Base-by-base conservation (phyloP, 495 filamentous ascomycete species). In the Podospora comata region DNA sequence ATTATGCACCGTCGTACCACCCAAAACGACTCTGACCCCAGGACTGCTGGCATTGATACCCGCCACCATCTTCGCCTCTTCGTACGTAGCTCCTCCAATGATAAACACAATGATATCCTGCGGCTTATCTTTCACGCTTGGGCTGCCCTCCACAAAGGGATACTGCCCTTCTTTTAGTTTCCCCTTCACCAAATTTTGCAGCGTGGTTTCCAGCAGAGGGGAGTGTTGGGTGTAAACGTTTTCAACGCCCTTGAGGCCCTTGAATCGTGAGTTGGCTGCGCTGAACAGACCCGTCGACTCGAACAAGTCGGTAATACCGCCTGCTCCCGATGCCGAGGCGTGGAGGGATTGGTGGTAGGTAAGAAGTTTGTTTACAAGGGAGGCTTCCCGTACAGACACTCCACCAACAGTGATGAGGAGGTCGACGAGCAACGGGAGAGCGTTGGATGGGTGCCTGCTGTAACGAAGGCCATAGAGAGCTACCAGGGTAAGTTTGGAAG, bases 171-270 rank as follows among this genome's bases (percentile, higher is more conserved):
- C 91, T 69, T 87, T 88, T 61, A 99, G 79, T 66, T 91, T 87
- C 13, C 94, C 95, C 73, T 96, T 97, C 80, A 97, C 92, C 18
- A 98, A 81, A 71, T 95, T 93, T 74, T 96, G 92, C 11, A 99
- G 80, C 1, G 92, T 97, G 11, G 86, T 85, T 77, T 97, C 93
- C 59, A 99, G 77, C 58, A 92, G 84, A 0, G 95, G 94, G 2
- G 93, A 95, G 78, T 99, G 95, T 77, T 98, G 96, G 0, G 95
- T 99, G 77, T 98, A 99, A 23, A 99, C 95, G 72, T 99, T 99
- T 76, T 99, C 95, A 4, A 98, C 94, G 16, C 95, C 95, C 74
- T 97, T 97, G 19, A 99, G 84, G 2, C 94, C 96, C 76, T 96
- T 96, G 79, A 99, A 94, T 2, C 93, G 89, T 72, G 91, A 91